phyloP scores from a whole-genome alignment of 2,329 filamentous ascomycete genomes.

The Fusarium siculi region DNA sequence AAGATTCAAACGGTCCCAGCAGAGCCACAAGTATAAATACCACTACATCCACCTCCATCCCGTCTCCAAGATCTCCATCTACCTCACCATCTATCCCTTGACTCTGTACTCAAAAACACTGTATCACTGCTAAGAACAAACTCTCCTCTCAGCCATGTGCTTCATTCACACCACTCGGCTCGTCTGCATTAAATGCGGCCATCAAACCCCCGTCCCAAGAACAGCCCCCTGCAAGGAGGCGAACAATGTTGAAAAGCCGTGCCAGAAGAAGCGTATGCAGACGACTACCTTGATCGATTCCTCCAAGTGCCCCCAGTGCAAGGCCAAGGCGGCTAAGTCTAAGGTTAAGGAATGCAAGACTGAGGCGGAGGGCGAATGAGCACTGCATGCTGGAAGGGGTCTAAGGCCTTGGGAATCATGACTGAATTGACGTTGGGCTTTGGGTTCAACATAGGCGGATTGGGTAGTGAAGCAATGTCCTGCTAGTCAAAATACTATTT shows the following conservation, averaged over 20 bases:
- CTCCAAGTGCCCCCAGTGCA: not conserved
- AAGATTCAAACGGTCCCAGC: not conserved
- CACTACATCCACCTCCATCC: not conserved
- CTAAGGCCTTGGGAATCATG: not conserved
- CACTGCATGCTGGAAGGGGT: rapidly evolving
- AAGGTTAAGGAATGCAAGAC: not conserved
- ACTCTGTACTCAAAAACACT: not conserved
- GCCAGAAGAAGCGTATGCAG: not conserved
- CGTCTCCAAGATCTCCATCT: not conserved
- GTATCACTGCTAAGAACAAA: not conserved
- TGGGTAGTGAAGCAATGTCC: not conserved
- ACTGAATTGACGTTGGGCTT: rapidly evolving
- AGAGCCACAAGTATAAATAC: not conserved
- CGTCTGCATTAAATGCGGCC: not conserved
- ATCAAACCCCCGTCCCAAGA: not conserved
- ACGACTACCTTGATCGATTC: not conserved
- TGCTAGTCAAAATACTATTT: not conserved
- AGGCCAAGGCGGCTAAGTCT: not conserved
- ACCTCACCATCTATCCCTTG: not conserved
- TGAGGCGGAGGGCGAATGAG: not conserved
- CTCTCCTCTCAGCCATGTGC: not conserved
- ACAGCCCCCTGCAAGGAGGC: not conserved
- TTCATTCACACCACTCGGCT: not conserved
- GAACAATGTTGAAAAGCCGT: not conserved
- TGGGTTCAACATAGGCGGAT: rapidly evolving